Evolutionary conservation across 805 yeast species (phyloP).

Genomic region (Phaffomyces opuntiae): DNA sequence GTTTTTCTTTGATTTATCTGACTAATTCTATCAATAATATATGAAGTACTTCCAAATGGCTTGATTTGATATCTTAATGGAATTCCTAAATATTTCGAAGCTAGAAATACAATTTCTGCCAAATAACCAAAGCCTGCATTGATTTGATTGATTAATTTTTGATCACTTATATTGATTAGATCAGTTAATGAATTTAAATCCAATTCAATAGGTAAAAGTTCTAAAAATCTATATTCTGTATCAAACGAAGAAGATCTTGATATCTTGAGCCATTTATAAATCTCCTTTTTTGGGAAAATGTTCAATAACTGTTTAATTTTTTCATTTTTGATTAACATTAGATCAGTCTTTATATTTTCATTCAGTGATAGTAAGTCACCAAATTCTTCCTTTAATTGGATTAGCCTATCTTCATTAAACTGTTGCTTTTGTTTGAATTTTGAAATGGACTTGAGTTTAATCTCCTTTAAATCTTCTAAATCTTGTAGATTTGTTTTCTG

Average conservation of each 20-base stretch:
- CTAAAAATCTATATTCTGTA: slow-evolving; percentile 15
- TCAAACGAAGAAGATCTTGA: not conserved
- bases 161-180: slow-evolving; percentile 11
- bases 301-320: slow-evolving; percentile 18
- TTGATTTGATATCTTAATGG: slow-evolving; percentile 33
- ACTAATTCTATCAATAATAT: slow-evolving; percentile 31
- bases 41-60: slow-evolving; percentile 33
- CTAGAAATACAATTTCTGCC: slow-evolving; percentile 24
- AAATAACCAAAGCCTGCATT: slow-evolving; percentile 31
- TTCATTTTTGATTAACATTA: slow-evolving; percentile 13
- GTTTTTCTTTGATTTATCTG: slow-evolving; percentile 25
- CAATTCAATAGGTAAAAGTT: slow-evolving; percentile 19
- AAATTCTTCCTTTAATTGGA: slow-evolving; percentile 12
- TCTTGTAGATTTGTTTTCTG: slow-evolving; percentile 10
- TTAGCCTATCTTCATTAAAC: not conserved
- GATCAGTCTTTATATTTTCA: slow-evolving; percentile 13
- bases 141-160: slow-evolving; percentile 19
- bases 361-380: slow-evolving; percentile 8
- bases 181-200: slow-evolving; percentile 10
- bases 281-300: slow-evolving; percentile 28
- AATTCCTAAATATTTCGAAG: slow-evolving; percentile 28
- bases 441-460: slow-evolving; percentile 5
- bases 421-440: not conserved
- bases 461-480: slow-evolving; percentile 6
- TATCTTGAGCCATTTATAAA: slow-evolving; percentile 14